Conservation (phyloP, 2,329 filamentous ascomycete species). For the Talaromyces sp. region DNA sequence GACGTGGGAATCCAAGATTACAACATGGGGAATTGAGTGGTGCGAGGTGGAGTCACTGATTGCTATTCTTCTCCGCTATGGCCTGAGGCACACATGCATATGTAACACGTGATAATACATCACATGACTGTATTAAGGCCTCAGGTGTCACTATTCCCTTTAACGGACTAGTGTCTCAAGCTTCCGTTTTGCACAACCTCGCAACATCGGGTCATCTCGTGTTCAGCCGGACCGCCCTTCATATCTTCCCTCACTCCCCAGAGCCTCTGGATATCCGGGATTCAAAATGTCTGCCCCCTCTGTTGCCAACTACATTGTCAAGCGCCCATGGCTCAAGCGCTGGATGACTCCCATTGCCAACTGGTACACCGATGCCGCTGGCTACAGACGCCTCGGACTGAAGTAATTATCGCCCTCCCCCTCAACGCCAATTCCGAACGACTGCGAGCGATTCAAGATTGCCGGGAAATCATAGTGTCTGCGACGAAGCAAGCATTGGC, state of each 20-base stretch:
- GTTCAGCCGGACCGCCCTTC: constrained; percentile 37
- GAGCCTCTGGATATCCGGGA: constrained; percentile 29
- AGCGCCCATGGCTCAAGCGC: constrained; percentile 82
- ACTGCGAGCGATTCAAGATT: constrained; percentile 16
- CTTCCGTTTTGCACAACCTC: constrained; percentile 45
- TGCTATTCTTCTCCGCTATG: constrained; percentile 13
- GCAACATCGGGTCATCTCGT: constrained; percentile 41
- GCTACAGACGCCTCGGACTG: constrained; percentile 91
- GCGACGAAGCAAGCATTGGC: background rate
- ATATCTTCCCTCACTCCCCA: constrained; percentile 30
- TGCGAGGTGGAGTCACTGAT: constrained; percentile 27
- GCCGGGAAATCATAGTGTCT: background rate
- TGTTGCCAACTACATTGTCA: constrained; percentile 74
- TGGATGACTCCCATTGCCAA: constrained; percentile 79
- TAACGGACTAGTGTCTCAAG: constrained; percentile 34
- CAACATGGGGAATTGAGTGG: constrained; percentile 29
- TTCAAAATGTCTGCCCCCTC: constrained; percentile 69
- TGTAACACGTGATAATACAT: background rate
- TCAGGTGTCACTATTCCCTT: constrained; percentile 25
- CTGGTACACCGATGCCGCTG: constrained; percentile 87
- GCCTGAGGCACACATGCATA: constrained; percentile 28
- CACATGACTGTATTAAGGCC: constrained; percentile 25
- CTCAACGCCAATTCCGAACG: constrained; percentile 12
- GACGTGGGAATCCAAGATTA: constrained; percentile 10
- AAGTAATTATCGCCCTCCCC: constrained; percentile 60